Percentiles rank a stretch among this genome's conserved stretches.
These are phyloP conservation scores for Chlorokybus atmophyticus DNA, from an alignment of 139 green algal genomes.

Conservation along the genomic window DNA sequence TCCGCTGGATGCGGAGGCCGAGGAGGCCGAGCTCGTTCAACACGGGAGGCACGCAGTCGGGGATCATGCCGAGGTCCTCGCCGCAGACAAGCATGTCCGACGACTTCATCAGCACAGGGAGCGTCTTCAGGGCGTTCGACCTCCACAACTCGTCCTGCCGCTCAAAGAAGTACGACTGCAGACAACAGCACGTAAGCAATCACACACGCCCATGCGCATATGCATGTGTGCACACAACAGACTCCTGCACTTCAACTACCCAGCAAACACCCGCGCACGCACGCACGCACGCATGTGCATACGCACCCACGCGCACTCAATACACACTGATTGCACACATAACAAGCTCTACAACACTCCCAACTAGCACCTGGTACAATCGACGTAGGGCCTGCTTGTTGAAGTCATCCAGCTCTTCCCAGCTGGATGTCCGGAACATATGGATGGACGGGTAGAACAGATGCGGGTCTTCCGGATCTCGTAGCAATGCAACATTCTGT, in stretches of 20 bases:
- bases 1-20: constrained; percentile 38
- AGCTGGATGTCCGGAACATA: constrained; percentile 56
- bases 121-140: constrained; percentile 52
- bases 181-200: background rate
- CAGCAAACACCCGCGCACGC: too few relatives aligned
- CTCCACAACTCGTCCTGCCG: constrained; percentile 63
- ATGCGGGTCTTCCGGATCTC: constrained; percentile 43
- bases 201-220: background rate
- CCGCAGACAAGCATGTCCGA: constrained; percentile 90
- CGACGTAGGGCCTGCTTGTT: background rate
- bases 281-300: background rate
- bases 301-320: background rate
- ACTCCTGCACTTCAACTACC: too few relatives aligned
- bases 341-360: too few relatives aligned
- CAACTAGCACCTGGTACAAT: too few relatives aligned
- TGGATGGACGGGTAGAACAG: constrained; percentile 52
- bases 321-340: too few relatives aligned
- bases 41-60: constrained; percentile 69
- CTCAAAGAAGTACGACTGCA: constrained; percentile 57
- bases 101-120: constrained; percentile 65
- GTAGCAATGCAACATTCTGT: constrained; percentile 47
- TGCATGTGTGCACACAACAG: background rate
- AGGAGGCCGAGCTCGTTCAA: constrained; percentile 71
- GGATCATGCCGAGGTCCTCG: constrained; percentile 87
- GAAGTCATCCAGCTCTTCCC: constrained; percentile 45